Conservation (phyloP, 768 basidiomycete species). For the Leccinum disarticulatum region DNA sequence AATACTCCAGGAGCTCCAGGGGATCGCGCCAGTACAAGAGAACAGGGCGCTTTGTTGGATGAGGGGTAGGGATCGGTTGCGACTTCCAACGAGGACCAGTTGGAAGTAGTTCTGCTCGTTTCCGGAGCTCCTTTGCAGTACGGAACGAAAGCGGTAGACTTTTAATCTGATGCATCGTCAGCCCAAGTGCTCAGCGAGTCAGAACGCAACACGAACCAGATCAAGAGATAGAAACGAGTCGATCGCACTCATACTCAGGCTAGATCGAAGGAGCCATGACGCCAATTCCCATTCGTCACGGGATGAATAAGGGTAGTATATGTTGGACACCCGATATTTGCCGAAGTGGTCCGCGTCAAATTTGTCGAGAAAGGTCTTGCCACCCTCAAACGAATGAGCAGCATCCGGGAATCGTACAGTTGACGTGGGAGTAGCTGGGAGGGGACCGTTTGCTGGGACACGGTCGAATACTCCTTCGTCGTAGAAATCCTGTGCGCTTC, state of each 20-base stretch:
- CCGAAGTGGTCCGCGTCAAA: conserved; percentile 23
- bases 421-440: not conserved
- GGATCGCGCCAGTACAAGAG: conserved; percentile 30
- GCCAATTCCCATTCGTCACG: conserved; percentile 35
- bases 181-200: not conserved
- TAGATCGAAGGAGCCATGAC: conserved; percentile 27
- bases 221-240: conserved; percentile 29
- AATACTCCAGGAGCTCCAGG: conserved; percentile 27
- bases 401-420: not conserved
- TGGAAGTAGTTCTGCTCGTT: conserved; percentile 29
- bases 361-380: conserved; percentile 27
- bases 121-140: conserved; percentile 28
- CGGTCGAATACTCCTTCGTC: not conserved
- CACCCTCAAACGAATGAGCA: not conserved
- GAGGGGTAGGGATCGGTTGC: conserved; percentile 6
- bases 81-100: conserved; percentile 28
- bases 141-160: conserved; percentile 25
- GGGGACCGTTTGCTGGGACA: not conserved
- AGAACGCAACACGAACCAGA: conserved; percentile 18
- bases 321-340: conserved; percentile 15
- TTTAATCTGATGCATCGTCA: conserved; percentile 18
- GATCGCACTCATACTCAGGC: conserved; percentile 31
- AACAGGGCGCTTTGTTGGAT: conserved; percentile 24
- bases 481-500: not conserved
- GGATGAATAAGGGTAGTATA: conserved; percentile 35